phyloP scores from a whole-genome alignment of 768 basidiomycete species.

The Auricularia sp. region DNA sequence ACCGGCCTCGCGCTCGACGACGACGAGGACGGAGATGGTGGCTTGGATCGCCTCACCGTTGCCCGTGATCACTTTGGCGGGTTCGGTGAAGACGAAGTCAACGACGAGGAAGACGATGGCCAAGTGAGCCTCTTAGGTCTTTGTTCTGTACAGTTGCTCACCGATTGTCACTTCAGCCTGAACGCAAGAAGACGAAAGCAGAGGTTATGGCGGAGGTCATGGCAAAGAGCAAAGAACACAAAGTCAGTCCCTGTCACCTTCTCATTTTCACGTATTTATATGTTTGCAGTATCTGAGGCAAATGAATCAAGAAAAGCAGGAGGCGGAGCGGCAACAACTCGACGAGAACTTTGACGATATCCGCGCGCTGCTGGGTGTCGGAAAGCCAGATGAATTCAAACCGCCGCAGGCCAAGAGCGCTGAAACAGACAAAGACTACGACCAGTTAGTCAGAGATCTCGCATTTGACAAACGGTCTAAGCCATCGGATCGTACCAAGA shows the following conservation, averaged over 20 bases:
- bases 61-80: constrained; percentile 74
- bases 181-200: constrained; percentile 80
- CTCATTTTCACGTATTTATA: background rate
- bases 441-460: constrained; percentile 83
- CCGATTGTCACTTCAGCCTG: constrained; percentile 38
- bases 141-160: background rate
- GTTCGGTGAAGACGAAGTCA: constrained; percentile 60
- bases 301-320: constrained; percentile 76
- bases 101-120: constrained; percentile 43
- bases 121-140: constrained; percentile 8
- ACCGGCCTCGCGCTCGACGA: constrained; percentile 49
- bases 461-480: constrained; percentile 90
- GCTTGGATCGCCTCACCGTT: constrained; percentile 59
- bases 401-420: constrained; percentile 2
- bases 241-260: constrained; percentile 38
- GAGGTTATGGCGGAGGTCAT: constrained; percentile 98
- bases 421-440: constrained; percentile 62
- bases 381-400: constrained; percentile 9
- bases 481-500: constrained; percentile 91
- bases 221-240: constrained; percentile 92
- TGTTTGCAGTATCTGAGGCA: constrained; percentile 65
- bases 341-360: constrained; percentile 82
- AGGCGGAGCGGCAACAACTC: constrained; percentile 75
- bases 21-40: constrained; percentile 46
- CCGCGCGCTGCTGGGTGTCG: constrained; percentile 57